Evolutionary conservation across 495 filamentous ascomycete species (phyloP).

Genomic region (Daldinia bambusicola): DNA sequence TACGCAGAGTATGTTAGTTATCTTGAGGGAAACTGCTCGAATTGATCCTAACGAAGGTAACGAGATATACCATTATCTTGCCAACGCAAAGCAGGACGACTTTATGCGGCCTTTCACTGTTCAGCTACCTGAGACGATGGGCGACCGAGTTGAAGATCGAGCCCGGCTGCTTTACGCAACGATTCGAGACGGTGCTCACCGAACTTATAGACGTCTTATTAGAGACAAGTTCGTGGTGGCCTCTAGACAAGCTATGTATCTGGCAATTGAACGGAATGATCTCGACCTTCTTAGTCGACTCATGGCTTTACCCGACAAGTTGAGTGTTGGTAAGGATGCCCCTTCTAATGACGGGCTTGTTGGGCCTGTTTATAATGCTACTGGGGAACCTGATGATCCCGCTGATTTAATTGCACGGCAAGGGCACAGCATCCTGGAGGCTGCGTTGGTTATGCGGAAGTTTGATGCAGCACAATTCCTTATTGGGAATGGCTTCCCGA

Average conservation of each 20-base stretch:
- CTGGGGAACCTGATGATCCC: background rate
- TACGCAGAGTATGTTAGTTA: background rate
- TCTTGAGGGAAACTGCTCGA: background rate
- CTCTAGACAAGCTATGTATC: background rate
- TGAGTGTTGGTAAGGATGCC: background rate
- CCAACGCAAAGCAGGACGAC: background rate
- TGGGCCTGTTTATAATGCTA: background rate
- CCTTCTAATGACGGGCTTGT: background rate
- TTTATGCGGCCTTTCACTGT: background rate
- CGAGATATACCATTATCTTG: background rate
- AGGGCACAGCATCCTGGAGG: background rate
- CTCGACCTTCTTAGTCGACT: background rate
- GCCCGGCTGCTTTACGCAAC: background rate
- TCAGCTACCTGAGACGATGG: background rate
- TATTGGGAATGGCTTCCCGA: background rate
- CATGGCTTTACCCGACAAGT: background rate
- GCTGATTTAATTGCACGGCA: background rate
- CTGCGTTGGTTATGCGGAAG: background rate
- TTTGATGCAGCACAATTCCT: background rate
- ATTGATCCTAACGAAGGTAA: background rate
- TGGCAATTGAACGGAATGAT: background rate
- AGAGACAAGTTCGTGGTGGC: background rate
- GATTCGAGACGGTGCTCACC: background rate
- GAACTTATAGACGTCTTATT: background rate
- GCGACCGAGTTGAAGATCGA: background rate